These are phyloP conservation scores for Neonectria faginata DNA, from an alignment of 2,329 filamentous ascomycete genomes.

Conservation along the genomic window DNA sequence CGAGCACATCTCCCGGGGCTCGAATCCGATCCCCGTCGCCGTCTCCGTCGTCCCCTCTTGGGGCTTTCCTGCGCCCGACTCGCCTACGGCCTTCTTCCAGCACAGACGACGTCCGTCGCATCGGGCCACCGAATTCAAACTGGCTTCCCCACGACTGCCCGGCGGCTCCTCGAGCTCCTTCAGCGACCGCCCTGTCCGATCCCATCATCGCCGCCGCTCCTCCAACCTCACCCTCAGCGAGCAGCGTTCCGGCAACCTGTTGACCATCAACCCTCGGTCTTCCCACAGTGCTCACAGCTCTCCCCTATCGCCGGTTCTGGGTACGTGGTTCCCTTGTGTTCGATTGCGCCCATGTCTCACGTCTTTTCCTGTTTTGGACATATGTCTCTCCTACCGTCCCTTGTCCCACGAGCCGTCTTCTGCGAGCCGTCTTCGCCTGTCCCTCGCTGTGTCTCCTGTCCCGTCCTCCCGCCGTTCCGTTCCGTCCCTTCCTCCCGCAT, in stretches of 20 bases:
- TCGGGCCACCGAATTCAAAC: conserved; percentile 51
- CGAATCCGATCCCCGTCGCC: background rate
- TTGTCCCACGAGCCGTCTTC: conserved; percentile 23
- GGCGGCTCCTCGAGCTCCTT: conserved; percentile 67
- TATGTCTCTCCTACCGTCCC: conserved; percentile 18
- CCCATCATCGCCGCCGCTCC: conserved; percentile 64
- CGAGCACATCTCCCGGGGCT: conserved; percentile 7
- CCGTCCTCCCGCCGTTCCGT: conserved; percentile 5
- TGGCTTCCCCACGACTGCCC: conserved; percentile 63
- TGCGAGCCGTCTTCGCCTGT: conserved; percentile 26
- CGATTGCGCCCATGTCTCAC: conserved; percentile 39
- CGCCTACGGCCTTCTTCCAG: conserved; percentile 12
- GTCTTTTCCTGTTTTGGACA: conserved; percentile 28
- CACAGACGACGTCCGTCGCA: conserved; percentile 39
- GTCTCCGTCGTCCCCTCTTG: background rate
- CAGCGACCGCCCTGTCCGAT: conserved; percentile 60
- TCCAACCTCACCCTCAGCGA: conserved; percentile 53
- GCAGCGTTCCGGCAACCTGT: conserved; percentile 47
- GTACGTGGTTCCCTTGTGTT: conserved; percentile 54
- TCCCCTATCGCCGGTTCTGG: conserved; percentile 66
- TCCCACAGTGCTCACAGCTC: conserved; percentile 44
- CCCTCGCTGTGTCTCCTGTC: conserved; percentile 5
- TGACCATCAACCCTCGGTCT: conserved; percentile 48
- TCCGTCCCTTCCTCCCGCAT: conserved; percentile 17
- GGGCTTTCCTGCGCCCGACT: conserved; percentile 11